Conservation (phyloP, 192 early-diverging fungal genomes). For the Mortierella claussenii region DNA sequence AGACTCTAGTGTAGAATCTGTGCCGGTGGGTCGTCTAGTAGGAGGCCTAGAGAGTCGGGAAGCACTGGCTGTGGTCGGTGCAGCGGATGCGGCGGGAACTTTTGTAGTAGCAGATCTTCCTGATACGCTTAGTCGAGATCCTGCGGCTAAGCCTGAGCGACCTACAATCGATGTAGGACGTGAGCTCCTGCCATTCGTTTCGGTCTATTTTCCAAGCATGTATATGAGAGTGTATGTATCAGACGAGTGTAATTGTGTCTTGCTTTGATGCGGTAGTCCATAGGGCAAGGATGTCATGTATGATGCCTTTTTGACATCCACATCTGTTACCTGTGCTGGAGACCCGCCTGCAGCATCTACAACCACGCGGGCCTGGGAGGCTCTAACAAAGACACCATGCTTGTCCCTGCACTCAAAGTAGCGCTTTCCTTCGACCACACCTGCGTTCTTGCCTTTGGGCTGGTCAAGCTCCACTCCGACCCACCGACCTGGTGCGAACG, state of each 20-base stretch:
- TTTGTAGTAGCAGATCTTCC: slow-evolving; percentile 10
- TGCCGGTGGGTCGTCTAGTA: slow-evolving; percentile 3
- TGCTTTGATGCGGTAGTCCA: no score
- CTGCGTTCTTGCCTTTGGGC: slow-evolving; percentile 80
- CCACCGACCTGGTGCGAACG: slow-evolving; percentile 89
- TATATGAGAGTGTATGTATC: no score
- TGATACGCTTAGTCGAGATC: slow-evolving; percentile 1
- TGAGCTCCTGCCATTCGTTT: slow-evolving; percentile 3
- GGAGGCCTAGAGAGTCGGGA: slow-evolving; percentile 25
- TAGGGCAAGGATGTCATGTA: no score
- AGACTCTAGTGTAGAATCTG: slow-evolving; percentile 13
- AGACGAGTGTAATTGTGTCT: no score
- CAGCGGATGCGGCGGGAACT: background rate
- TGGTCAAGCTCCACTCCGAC: slow-evolving; percentile 90
- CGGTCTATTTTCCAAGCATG: no score
- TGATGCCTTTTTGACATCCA: no score
- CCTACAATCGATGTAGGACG: slow-evolving; percentile 17
- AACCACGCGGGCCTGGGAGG: slow-evolving; percentile 64
- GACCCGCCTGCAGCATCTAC: slow-evolving; percentile 4
- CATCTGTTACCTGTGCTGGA: slow-evolving; percentile 22
- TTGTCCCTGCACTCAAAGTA: slow-evolving; percentile 82
- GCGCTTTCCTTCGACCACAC: slow-evolving; percentile 76
- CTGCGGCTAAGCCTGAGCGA: background rate
- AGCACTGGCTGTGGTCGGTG: slow-evolving; percentile 3
- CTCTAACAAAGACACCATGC: slow-evolving; percentile 83